These are phyloP conservation scores for Lupinus albus DNA, from an alignment of 306 rosid species.

Conservation along the genomic window DNA sequence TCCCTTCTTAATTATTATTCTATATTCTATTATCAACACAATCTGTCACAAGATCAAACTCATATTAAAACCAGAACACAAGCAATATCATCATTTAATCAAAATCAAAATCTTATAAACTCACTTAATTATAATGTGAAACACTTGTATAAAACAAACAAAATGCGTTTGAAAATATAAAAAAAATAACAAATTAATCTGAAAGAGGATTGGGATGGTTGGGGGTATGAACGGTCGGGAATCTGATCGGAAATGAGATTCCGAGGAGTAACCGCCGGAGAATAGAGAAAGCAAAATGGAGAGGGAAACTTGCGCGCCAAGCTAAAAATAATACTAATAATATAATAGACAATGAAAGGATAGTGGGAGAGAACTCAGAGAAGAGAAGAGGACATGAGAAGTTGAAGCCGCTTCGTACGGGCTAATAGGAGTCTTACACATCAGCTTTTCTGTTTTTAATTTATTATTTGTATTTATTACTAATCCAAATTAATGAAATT, in stretches of 20 bases:
- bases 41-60: neutral
- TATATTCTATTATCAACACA: constrained; percentile 6
- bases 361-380: neutral
- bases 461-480: no score
- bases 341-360: constrained; percentile 15
- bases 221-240: constrained; percentile 48
- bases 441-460: constrained; percentile 16
- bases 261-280: constrained; percentile 68
- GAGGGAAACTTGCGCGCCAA: constrained; percentile 14
- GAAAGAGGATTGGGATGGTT: neutral
- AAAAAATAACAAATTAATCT: neutral
- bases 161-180: neutral
- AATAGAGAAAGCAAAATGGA: constrained; percentile 26
- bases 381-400: constrained; percentile 47
- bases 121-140: constrained; percentile 31
- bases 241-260: constrained; percentile 34
- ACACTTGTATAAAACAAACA: no score
- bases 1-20: constrained; percentile 7
- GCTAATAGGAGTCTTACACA: constrained; percentile 42
- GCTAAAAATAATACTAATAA: no score
- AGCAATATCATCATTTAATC: neutral
- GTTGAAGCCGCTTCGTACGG: constrained; percentile 37
- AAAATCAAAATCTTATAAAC: constrained; percentile 17
- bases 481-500: no score
- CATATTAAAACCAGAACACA: neutral